Base-by-base conservation (phyloP, 176 grass and related monocot species). In the Avena sativa region DNA sequence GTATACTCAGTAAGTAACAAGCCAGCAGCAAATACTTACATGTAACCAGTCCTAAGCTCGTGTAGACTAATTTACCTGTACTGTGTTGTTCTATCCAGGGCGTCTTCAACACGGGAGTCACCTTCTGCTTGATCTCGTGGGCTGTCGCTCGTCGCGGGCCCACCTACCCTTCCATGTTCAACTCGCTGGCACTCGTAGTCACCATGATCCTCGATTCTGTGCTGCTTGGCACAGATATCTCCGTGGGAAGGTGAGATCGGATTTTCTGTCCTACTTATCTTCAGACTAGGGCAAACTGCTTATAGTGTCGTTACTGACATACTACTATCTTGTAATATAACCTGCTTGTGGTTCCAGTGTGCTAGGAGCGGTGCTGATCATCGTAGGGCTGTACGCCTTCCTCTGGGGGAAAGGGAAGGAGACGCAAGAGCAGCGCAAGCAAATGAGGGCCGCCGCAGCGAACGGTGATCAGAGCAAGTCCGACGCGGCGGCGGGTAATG, bases 331-430 rank as follows among this genome's bases (percentile, higher is more conserved):
- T n/a, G 10, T 34, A 34, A 34, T 74, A 19, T 73, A 19, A 60
- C 49, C 21, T 74, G 32, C n/a, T 11, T 21, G 17, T 71, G 14
- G n/a, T 60, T 84, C 20, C 16, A 91, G 89, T 65, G 55, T 91
- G 60, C 66, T 86, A 9, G 92, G 86, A 8, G 60, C 84, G 0
- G 3, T 55, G 8, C n/a, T 89, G 49, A 87, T 94, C n/a, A 73
- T 91, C 58, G 5, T 51, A 20, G 92, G 92, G 0, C 69, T 94
- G 9, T 94, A 91, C 40, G 68, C 84, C 6, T 86, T 89, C 65
- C 84, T 94, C 25, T 94, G 89, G 92, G 92, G 86, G 0, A 89
- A 91, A 81, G 80, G 74, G 43, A 76, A 40, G 26, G 92, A 93
- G 74, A 8, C 71, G 3, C 26, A 73, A 9, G 60, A 68, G 20